Evolutionary conservation across 305 asterid species (phyloP).

Genomic region (Solanum chacoense): DNA sequence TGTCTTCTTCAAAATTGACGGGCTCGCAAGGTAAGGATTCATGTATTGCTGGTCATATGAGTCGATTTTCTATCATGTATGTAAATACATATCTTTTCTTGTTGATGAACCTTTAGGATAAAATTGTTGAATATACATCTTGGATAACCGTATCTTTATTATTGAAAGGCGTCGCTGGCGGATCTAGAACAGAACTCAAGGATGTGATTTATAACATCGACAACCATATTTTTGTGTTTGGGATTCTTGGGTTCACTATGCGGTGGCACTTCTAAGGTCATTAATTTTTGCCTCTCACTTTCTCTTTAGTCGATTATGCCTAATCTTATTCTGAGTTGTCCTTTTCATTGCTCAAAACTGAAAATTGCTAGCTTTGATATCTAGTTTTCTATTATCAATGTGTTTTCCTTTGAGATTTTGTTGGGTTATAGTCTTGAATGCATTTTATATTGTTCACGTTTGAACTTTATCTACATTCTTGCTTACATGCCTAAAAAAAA

Average conservation of each 20-base stretch:
- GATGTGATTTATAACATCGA: not conserved
- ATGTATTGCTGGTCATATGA: not conserved
- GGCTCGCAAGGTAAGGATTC: not conserved
- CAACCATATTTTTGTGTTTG: not conserved
- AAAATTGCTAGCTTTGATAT: not conserved
- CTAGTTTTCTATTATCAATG: not conserved
- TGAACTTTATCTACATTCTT: not conserved
- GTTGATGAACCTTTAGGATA: not conserved
- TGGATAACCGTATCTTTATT: not conserved
- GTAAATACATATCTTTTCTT: not conserved
- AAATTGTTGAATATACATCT: too few relatives aligned
- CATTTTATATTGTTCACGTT: not conserved
- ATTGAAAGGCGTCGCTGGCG: not conserved
- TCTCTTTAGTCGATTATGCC: not conserved
- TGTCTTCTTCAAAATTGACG: not conserved
- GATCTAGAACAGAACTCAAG: not conserved
- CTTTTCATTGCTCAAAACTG: not conserved
- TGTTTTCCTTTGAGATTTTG: not conserved
- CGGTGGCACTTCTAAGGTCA: not conserved
- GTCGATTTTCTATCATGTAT: not conserved
- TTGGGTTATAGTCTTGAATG: not conserved
- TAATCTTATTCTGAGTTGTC: not conserved
- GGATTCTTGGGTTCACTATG: not conserved
- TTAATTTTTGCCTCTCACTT: not conserved
- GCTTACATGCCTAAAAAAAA: not conserved